These are phyloP conservation scores for Solidago caesia DNA, from an alignment of 129 eudicot genomes.

Conservation along the genomic window DNA sequence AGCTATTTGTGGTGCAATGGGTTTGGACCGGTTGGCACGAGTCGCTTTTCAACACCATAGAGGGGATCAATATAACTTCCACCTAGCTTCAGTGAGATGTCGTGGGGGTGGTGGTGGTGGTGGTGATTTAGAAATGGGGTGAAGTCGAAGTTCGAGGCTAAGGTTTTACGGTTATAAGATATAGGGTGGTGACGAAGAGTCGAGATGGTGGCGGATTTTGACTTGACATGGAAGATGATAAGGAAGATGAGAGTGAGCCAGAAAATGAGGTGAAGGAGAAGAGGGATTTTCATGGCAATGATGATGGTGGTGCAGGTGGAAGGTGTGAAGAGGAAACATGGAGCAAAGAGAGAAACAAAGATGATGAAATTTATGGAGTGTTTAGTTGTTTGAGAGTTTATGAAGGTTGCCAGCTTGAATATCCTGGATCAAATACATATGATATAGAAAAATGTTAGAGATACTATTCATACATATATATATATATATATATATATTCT, in stretches of 20 bases:
- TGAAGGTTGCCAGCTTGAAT: slow-evolving; percentile 64
- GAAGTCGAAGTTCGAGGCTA: slow-evolving; percentile 60
- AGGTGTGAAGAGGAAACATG: slow-evolving; percentile 57
- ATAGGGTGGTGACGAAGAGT: slow-evolving; percentile 16
- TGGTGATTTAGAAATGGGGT: slow-evolving; percentile 51
- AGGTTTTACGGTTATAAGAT: slow-evolving; percentile 42
- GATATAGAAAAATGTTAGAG: slow-evolving; percentile 9
- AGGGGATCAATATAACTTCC: slow-evolving; percentile 53
- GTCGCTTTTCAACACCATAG: slow-evolving; percentile 67
- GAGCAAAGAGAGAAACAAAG: slow-evolving; percentile 37
- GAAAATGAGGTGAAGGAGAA: slow-evolving; percentile 41
- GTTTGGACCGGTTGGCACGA: slow-evolving; percentile 85
- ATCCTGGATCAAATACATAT: slow-evolving; percentile 36
- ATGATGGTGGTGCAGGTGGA: slow-evolving; percentile 37
- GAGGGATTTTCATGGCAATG: slow-evolving; percentile 47
- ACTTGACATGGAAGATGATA: slow-evolving; percentile 43
- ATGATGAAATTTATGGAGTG: slow-evolving; percentile 20
- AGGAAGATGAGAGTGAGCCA: slow-evolving; percentile 50
- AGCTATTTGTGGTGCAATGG: slow-evolving; percentile 74
- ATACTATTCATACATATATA: neutral
- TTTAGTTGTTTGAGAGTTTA: slow-evolving; percentile 44
- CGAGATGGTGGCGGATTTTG: slow-evolving; percentile 22
- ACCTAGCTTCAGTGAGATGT: slow-evolving; percentile 3
- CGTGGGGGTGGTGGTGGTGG: slow-evolving; percentile 26
- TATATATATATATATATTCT: neutral